Evolutionary conservation across 2,329 filamentous ascomycete genomes (phyloP).

Genomic region (Penicillium sp.): DNA sequence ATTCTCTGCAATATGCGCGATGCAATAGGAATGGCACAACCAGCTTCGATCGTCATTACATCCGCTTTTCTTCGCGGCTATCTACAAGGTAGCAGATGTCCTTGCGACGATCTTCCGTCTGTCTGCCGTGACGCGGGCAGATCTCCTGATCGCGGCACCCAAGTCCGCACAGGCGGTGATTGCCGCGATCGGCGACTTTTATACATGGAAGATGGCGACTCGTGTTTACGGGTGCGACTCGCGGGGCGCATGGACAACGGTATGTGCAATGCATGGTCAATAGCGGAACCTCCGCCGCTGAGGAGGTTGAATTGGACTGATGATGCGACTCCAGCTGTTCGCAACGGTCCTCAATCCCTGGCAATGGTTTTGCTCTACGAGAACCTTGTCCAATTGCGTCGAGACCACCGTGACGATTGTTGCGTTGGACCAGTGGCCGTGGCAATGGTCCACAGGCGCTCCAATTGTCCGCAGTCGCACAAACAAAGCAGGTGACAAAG

Average conservation of each 20-base stretch:
- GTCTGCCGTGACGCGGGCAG: conserved; percentile 53
- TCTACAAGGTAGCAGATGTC: conserved; percentile 60
- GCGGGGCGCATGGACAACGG: conserved; percentile 60
- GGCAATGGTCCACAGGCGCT: conserved; percentile 57
- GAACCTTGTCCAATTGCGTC: conserved; percentile 89
- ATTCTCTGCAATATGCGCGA: not conserved
- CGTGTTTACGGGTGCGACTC: conserved; percentile 64
- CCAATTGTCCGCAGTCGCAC: conserved; percentile 29
- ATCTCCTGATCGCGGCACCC: conserved; percentile 65
- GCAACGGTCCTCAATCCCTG: conserved; percentile 74
- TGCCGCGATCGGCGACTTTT: conserved; percentile 75
- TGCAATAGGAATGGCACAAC: conserved; percentile 77
- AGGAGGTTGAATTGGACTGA: conserved; percentile 13
- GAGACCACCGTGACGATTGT: conserved; percentile 81
- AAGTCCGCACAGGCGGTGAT: conserved; percentile 70
- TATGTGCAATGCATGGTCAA: conserved; percentile 34
- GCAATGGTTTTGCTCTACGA: conserved; percentile 93
- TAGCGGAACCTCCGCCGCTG: too few species aligned
- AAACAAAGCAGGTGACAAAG: conserved; percentile 7
- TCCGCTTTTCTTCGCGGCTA: conserved; percentile 73
- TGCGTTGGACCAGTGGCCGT: conserved; percentile 81
- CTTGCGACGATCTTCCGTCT: conserved; percentile 52
- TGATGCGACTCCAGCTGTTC: conserved; percentile 49
- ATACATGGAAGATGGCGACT: conserved; percentile 75
- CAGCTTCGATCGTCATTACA: conserved; percentile 86